Base-by-base conservation (phyloP, 2,329 filamentous ascomycete genomes). In the Blastomyces parvus region DNA sequence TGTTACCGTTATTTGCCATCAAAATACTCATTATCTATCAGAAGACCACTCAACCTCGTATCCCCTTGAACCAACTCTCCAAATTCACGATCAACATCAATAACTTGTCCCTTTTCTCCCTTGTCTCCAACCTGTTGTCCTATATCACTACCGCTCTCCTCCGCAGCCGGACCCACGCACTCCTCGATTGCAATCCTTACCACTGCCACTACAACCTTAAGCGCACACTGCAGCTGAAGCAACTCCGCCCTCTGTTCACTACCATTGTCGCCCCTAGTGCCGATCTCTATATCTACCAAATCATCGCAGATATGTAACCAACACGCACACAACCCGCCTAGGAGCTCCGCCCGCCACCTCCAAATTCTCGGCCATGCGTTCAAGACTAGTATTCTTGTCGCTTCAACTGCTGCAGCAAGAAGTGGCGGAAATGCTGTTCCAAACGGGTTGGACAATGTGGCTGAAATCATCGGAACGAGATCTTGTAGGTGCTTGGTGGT, bases 351-450 rank as follows among this genome's bases (percentile, higher is more conserved):
- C 36, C 84, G 78, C 77, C 89, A 86, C 38, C 77, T 76, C 60
- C 78, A 74, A 5, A 95, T 77, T 4, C 90, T 81, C 13, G 89
- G 88, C 86, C 90, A 91, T 64, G 84, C 85, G 64, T 82, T 86
- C 14, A 81, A 67, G 13, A 95, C 76, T 17, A 88, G 76, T 0
- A 78, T 76, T 61, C 85, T 81, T 27, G 90, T 69, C 0, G 85
- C 80, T 22, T 78, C 72, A 2, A 82, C 73, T 0, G 85, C 82
- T 0, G 82, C 78, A 0, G 80, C 61, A 1, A 91, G 74, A 1
- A 87, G 76, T 0, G 79, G 75, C 0, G 82, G 78, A 65, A 83
- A 79, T 0, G 81, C 79, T 11, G 82, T 76, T 0, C 82, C 82
- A 70, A 94, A 90, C 0, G 89, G 86, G 69, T 91, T 86, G 2